These are phyloP conservation scores for Polygonum maritimum DNA, from an alignment of 148 eudicot genomes.

Conservation along the genomic window DNA sequence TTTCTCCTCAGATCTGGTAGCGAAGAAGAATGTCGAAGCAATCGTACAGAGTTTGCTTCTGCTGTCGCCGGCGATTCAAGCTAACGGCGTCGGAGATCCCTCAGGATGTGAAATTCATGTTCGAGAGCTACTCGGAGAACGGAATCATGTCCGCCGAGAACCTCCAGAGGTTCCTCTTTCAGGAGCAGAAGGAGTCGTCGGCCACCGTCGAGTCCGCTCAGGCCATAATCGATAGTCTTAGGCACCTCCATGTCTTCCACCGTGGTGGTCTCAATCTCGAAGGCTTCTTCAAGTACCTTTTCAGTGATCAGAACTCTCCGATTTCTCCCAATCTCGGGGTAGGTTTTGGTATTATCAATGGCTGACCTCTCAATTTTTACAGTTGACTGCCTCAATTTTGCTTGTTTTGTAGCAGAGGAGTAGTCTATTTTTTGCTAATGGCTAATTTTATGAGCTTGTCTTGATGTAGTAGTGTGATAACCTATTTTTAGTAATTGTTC, in stretches of 20 bases:
- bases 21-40: conserved; percentile 32
- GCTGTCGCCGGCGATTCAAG: conserved; percentile 71
- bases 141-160: conserved; percentile 57
- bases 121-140: conserved; percentile 51
- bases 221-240: conserved; percentile 38
- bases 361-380: neutral
- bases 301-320: conserved; percentile 58
- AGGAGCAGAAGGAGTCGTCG: conserved; percentile 48
- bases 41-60: conserved; percentile 66
- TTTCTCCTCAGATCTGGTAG: neutral
- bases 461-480: too few species aligned
- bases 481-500: too few species aligned
- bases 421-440: neutral
- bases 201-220: conserved; percentile 48
- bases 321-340: conserved; percentile 45
- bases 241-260: conserved; percentile 43
- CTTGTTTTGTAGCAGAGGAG: neutral
- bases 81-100: conserved; percentile 66
- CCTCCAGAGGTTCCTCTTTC: conserved; percentile 55
- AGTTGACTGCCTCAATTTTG: neutral
- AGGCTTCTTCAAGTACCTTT: conserved; percentile 58
- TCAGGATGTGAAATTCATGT: conserved; percentile 41
- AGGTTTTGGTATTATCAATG: neutral
- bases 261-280: conserved; percentile 44
- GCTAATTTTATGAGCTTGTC: too few species aligned